Evolutionary conservation across 495 filamentous ascomycete species (phyloP), one percentile per base, ranked within the genome.

Genomic region (Cairneyella variabilis): DNA sequence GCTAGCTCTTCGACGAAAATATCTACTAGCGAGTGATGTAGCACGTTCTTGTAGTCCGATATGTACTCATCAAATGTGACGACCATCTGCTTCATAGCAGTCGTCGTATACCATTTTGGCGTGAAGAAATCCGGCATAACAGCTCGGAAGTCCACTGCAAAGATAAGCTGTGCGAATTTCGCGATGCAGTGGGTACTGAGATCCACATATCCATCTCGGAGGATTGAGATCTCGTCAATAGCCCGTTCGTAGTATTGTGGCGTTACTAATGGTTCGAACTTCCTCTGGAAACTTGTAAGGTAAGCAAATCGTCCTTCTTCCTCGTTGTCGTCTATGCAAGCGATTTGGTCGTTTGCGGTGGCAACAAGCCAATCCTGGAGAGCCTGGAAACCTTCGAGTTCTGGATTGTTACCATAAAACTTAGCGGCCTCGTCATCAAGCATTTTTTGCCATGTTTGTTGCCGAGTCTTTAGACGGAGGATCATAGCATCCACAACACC

Each of bases 341-440:
- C 89, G 60, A 99, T 97, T 66, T 99, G 93, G 69, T 99, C 93
- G 69, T 97, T 99, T 54, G 93, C 93, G 45, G 95, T 87, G n/a
- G 92, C 91, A 20, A 97, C 80, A 38, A 97, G 81, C 88, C 91
- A 97, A 68, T 96, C 91, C 70, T 96, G 90, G 27, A 96, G 69
- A 8, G 83, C 67, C 62, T 89, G 85, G 44, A 95, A 78, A 4
- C 88, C 88, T 54, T 97, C 95, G 20, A 83, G 61, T 46, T 88
- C 84, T 10, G 83, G 75, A 38, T 71, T 74, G 22, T 79, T 77
- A 7, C 67, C 65, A 56, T 82, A 78, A 64, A 89, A 90, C 59
- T 80, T 88, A 28, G 74, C 71, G 17, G 83, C 82, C 66, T 99
- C 93, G n/a, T 90, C 86, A 42, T 96, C 88, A 40, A 95, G 79